phyloP scores from a whole-genome alignment of 768 basidiomycete genomes.

The Phaffia australis region DNA sequence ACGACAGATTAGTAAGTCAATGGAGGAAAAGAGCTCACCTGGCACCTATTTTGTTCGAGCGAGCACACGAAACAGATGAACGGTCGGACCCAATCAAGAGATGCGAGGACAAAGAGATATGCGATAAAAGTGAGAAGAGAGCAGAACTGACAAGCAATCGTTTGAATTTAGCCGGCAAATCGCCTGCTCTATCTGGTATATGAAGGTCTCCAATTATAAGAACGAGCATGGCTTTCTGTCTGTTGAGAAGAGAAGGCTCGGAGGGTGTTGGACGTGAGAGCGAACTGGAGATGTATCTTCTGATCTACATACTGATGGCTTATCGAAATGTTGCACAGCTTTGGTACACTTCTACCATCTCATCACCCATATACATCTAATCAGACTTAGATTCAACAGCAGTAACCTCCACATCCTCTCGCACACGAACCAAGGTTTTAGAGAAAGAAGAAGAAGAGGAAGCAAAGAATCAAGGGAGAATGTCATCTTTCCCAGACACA shows the following conservation, averaged over 20 bases:
- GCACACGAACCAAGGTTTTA: not conserved
- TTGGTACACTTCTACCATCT: too few relatives aligned
- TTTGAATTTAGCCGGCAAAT: constrained; percentile 91
- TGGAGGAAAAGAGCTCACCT: constrained; percentile 7
- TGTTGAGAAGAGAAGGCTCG: too few relatives aligned
- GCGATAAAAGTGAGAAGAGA: not conserved
- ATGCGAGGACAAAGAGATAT: not conserved
- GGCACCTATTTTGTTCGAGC: constrained; percentile 7
- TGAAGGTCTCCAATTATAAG: constrained; percentile 95
- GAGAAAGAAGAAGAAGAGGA: not conserved
- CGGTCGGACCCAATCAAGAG: not conserved
- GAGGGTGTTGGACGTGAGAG: too few relatives aligned
- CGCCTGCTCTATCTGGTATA: constrained; percentile 63
- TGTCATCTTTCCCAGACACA: constrained; percentile 12
- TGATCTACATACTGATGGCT: too few relatives aligned
- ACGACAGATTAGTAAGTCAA: not conserved
- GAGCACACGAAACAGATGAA: not conserved
- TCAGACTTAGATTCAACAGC: too few relatives aligned
- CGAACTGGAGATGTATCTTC: too few relatives aligned
- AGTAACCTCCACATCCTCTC: too few relatives aligned
- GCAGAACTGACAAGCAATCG: constrained; percentile 57
- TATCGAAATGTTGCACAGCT: too few relatives aligned
- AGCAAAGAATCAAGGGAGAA: not conserved
- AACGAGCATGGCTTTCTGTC: constrained; percentile 47
- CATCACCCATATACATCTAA: too few relatives aligned